Conservation (phyloP, 1,284 basidiomycete species). For the Naganishia liquefaciens region DNA sequence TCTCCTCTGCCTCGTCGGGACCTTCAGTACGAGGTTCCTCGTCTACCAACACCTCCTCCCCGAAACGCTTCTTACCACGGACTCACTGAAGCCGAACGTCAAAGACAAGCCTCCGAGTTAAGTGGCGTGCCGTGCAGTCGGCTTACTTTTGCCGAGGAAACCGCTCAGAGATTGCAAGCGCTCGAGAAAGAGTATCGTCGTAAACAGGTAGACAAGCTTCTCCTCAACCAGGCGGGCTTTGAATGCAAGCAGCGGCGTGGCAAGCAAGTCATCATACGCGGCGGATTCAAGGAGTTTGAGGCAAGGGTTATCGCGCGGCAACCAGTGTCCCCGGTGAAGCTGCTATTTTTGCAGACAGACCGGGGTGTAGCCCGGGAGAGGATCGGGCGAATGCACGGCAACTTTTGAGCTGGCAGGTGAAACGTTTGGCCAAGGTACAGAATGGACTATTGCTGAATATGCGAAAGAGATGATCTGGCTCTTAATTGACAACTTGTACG, state of each 20-base stretch:
- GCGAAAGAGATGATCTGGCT: too few species aligned
- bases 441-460: too few species aligned
- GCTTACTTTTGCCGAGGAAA: background rate
- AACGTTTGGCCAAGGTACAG: too few species aligned
- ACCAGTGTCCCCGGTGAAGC: background rate
- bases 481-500: too few species aligned
- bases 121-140: background rate
- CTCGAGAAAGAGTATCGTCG: background rate
- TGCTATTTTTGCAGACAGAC: background rate
- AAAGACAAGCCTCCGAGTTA: too few species aligned
- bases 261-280: background rate
- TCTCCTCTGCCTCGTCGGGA: too few species aligned
- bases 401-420: too few species aligned
- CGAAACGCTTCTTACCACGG: background rate
- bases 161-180: background rate
- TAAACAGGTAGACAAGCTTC: background rate
- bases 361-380: background rate
- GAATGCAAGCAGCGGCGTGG: background rate
- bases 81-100: background rate
- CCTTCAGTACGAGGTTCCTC: background rate
- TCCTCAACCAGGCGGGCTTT: background rate
- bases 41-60: background rate
- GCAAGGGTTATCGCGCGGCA: background rate
- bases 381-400: background rate
- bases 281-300: slow-evolving; percentile 3